phyloP scores from a whole-genome alignment of 2,329 filamentous ascomycete genomes.

The Pyricularia grisea region DNA sequence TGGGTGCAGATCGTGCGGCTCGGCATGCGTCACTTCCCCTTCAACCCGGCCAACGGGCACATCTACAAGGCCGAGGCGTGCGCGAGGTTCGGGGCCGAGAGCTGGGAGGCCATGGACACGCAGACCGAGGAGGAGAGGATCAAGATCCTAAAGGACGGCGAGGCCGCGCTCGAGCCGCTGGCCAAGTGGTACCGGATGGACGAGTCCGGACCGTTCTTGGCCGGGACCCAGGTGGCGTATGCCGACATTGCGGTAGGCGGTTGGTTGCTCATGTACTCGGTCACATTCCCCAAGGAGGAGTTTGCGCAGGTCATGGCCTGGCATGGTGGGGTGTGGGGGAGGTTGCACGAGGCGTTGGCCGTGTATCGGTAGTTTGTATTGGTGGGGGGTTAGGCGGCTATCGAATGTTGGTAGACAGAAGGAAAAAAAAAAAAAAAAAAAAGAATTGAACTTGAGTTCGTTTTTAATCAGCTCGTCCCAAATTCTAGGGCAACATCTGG shows the following conservation, averaged over 20 bases:
- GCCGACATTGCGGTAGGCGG: slow-evolving; percentile 48
- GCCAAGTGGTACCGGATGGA: slow-evolving; percentile 13
- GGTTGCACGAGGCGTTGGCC: slow-evolving; percentile 35
- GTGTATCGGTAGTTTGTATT: slow-evolving; percentile 10
- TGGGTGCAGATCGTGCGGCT: slow-evolving; percentile 39
- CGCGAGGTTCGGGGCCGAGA: slow-evolving; percentile 30
- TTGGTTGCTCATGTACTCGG: slow-evolving; percentile 39
- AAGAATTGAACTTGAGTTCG: background rate
- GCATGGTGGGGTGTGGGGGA: slow-evolving; percentile 40
- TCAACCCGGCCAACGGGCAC: slow-evolving; percentile 39
- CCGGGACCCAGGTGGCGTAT: slow-evolving; percentile 35
- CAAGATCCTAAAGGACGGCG: background rate
- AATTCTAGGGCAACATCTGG: background rate
- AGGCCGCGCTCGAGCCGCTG: background rate
- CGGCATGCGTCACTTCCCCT: slow-evolving; percentile 29
- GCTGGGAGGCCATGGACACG: slow-evolving; percentile 34
- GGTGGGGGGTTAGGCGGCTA: background rate
- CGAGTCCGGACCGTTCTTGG: slow-evolving; percentile 34
- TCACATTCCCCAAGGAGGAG: slow-evolving; percentile 30
- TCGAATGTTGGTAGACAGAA: background rate
- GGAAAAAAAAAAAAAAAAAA: background rate
- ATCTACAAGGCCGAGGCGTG: slow-evolving; percentile 35
- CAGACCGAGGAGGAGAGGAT: slow-evolving; percentile 3
- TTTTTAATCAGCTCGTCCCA: background rate
- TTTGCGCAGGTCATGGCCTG: slow-evolving; percentile 37